Base-by-base conservation (phyloP, 1,139 yeast species). In the Insectozyma bohioensis region DNA sequence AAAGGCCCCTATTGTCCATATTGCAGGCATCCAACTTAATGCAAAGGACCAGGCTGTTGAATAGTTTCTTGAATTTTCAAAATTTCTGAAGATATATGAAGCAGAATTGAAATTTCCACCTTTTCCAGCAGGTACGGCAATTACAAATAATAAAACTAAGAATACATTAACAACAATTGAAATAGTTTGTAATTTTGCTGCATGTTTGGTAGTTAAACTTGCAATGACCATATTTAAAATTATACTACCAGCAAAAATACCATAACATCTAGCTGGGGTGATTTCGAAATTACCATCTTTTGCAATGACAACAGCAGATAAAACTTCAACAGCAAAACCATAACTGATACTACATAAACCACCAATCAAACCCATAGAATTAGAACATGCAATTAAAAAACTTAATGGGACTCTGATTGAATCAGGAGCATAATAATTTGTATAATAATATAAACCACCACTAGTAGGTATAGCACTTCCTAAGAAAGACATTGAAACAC, bases 401-500 rank as follows among this genome's bases (percentile, higher is more conserved):
- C 67, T 56, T 28, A 63, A 49, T 0, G 67, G 66, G 11, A 62
- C 63, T 33, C 67, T 46, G 12, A 51, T 28, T 3, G 42, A 31
- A 29, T 57, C 63, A 0, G 63, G 65, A 30, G 63, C 54, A 43
- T 58, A 65, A 43, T 60, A 63, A 39, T 61, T 63, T 3, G 78
- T 53, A 73, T 79, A 58, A 55, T 77, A 79, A 52, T 79, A 80
- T 47, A 80, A 62, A 6, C 87, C 88, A 37, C 88, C 87, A 14
- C 81, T 70, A 3, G 88, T 80, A 32, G 88, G 88, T 51, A 78
- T 75, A n/a, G 85, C 72, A 19, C 81, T 73, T 1, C 83, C 82
- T 34, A 80, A 58, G 42, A 80, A 80, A n/a, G 85, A 74, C 65
- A 81, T 79, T n/a, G 82, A 69, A 35, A 70, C 45, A 9, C 86